These are phyloP conservation scores for Candida morakotiae DNA, from an alignment of 805 yeast genomes.

Conservation along the genomic window DNA sequence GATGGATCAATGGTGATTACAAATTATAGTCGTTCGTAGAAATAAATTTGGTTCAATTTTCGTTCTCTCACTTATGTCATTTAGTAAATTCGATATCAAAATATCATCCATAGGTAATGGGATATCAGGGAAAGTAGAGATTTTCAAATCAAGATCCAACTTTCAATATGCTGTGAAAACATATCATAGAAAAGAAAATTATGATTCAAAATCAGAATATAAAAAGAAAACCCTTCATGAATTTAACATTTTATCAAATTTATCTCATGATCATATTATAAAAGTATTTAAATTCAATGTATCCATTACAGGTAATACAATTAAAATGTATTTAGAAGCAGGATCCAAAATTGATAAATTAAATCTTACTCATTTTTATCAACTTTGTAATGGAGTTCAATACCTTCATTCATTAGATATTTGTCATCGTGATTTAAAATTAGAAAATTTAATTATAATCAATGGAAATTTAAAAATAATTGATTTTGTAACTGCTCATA, in stretches of 20 bases:
- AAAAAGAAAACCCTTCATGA: constrained; percentile 35
- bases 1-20: constrained; percentile 75
- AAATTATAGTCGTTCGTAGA: too few species aligned
- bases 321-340: constrained; percentile 33
- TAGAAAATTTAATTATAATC: constrained; percentile 41
- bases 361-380: constrained; percentile 35
- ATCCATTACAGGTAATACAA: constrained; percentile 15
- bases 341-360: constrained; percentile 14
- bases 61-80: too few species aligned
- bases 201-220: constrained; percentile 40
- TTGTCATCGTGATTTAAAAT: constrained; percentile 50
- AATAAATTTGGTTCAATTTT: too few species aligned
- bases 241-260: constrained; percentile 21
- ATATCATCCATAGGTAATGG: constrained; percentile 12
- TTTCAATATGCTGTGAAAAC: constrained; percentile 42
- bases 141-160: constrained; percentile 9
- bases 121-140: constrained; percentile 14
- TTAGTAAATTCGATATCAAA: constrained; percentile 52
- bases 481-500: constrained; percentile 36
- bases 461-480: constrained; percentile 34
- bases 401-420: constrained; percentile 35
- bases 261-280: constrained; percentile 33
- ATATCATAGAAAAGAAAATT: constrained; percentile 35
- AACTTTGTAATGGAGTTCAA: constrained; percentile 32
- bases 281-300: constrained; percentile 26